These are phyloP conservation scores for Mucor irregularis DNA, from an alignment of 371 early-diverging fungal species.

Conservation along the genomic window DNA sequence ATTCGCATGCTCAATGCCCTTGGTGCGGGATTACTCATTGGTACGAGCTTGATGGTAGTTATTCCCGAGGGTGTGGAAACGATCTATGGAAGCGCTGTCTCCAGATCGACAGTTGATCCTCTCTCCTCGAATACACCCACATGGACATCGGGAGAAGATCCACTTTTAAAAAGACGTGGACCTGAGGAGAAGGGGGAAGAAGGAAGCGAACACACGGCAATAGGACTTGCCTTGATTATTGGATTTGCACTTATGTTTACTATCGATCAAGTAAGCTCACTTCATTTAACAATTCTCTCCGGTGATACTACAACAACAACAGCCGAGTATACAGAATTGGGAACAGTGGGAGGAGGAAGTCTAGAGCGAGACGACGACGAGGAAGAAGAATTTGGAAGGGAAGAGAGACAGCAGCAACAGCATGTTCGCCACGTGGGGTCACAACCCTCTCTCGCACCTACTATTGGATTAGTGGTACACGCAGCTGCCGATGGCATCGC, in stretches of 20 bases:
- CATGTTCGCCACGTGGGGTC: conserved; percentile 12
- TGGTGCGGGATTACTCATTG: conserved; percentile 89
- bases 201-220: conserved; percentile 56
- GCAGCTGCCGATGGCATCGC: conserved; percentile 95
- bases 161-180: neutral
- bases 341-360: conserved; percentile 1
- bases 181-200: conserved; percentile 13
- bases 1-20: conserved; percentile 77
- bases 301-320: conserved; percentile 23
- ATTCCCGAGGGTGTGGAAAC: conserved; percentile 95
- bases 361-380: neutral
- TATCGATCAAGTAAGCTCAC: conserved; percentile 73
- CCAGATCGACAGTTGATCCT: neutral
- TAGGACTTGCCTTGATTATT: conserved; percentile 76
- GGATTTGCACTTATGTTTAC: conserved; percentile 92
- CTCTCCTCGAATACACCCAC: neutral
- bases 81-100: conserved; percentile 53
- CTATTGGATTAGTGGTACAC: conserved; percentile 92
- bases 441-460: conserved; percentile 45
- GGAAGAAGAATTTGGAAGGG: neutral
- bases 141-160: conserved; percentile 3
- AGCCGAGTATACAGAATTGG: conserved; percentile 7
- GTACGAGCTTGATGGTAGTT: conserved; percentile 88
- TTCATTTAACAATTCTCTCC: conserved; percentile 48
- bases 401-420: conserved; percentile 25